Evolutionary conservation across 2,329 filamentous ascomycete species (phyloP), one percentile per base, ranked within the genome.

Genomic region (Phialocephala subalpina): DNA sequence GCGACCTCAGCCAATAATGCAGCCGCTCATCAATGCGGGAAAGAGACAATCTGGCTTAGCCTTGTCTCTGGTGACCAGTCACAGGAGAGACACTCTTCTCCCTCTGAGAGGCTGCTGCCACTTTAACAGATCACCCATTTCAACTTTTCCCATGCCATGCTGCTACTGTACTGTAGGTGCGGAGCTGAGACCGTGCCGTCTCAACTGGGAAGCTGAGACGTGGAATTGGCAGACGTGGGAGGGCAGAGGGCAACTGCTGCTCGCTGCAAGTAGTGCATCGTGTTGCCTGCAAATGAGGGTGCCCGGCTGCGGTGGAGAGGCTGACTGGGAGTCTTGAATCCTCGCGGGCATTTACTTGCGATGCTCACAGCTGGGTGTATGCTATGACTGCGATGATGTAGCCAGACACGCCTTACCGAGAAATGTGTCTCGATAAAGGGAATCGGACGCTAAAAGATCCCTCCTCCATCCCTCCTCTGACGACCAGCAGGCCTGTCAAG

Each of bases 21-120:
- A 8, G 56, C 56, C 33, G 45, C 33, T 20, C 35, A 20, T n/a
- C 36, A 58, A 64, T 70, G 66, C 66, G 60, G 58, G 38, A 38
- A 18, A 45, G 27, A 64, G 55, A 45, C 62, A 68, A 68, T 70
- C 49, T 67, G 66, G 64, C 62, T 68, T 66, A 60, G 62, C 56
- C 3, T 18, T 1, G n/a, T 60, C 52, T 64, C 63, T 63, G n/a
- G 35, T 60, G 62, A 36, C 66, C 68, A 70, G 66, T 68, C 66
- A 70, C 47, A 68, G 52, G 25, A 35, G 47, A 68, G 62, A 65
- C 63, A 63, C 59, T 49, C 47, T 55, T 55, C 42, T 58, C 9
- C 62, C 58, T 67, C 65, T 67, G 27, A 67, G 36, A 52, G 42
- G 64, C 45, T 42, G 42, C 56, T 69, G 64, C 55, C 68, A 66